Evolutionary conservation across 352 stramenopile genomes (phyloP), one percentile per base, ranked within the genome.

Genomic region (Globisporangium sylvaticum): DNA sequence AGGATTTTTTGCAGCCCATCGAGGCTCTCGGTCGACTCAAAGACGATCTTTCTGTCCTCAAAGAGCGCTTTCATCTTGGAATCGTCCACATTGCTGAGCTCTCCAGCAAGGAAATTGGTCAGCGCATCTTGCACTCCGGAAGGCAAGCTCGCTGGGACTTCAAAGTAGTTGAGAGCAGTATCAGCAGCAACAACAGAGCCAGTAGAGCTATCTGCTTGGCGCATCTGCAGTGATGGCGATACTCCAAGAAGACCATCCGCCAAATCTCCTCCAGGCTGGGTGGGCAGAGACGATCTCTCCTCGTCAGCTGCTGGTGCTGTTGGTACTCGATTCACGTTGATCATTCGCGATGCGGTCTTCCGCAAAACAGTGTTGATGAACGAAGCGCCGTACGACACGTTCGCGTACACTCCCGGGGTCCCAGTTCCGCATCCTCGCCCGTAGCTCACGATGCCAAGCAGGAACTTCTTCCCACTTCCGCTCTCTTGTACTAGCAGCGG

Each of bases 321-420:
- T 20, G 55, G 5, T 5, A 31, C 29, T 32, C 8, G 5, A 1
- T 3, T 3, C 31, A 48, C 8, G 18, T 18, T 18, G 29, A 9
- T 4, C 18, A 9, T 12, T 8, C 15, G 2, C 44, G 20, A 24
- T 6, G 2, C 27, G 14, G 20, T 20, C 18, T 15, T 15, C 14
- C 27, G 8, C 8, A 61, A 10, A 2, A 48, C 55, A 8, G 31
- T 61, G 18, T 14, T n/a, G 20, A 61, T 61, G 55, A 61, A 34
- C 59, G 67, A 42, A 15, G 69, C 25, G 24, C 64, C 14, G 44
- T 72, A 24, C 52, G 70, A 59, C 58, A 70, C 54, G n/a, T 61
- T 42, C 29, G 55, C 55, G 55, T 61, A 32, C 55, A 61, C 55
- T 15, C 55, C 31, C 9, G 55, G 55, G 7, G 37, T 5, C 14